Percentiles rank a stretch among this genome's conserved stretches.
phyloP scores from a whole-genome alignment of 164 flowering plant species.

The Sedum album region DNA sequence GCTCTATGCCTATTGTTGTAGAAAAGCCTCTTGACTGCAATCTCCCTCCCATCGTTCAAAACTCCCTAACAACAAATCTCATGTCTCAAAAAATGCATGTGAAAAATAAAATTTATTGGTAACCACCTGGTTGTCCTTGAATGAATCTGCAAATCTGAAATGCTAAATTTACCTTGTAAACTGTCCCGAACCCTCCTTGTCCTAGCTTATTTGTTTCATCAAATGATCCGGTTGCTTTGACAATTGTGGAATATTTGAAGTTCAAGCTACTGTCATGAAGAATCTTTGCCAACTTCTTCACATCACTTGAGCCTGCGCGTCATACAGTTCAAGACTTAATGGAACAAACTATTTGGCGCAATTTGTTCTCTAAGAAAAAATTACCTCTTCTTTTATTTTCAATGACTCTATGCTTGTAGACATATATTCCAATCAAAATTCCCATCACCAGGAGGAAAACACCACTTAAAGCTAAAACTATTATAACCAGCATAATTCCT shows the following conservation, averaged over 20 bases:
- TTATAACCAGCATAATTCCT: background rate
- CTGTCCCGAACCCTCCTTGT: slow-evolving; percentile 81
- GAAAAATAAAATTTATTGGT: too few relatives aligned
- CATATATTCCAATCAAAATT: background rate
- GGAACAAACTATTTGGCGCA: background rate
- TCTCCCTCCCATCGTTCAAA: too few relatives aligned
- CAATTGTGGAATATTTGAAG: slow-evolving; percentile 52
- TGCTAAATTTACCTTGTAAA: slow-evolving; percentile 46
- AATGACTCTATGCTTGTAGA: background rate
- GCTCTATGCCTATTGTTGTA: too few relatives aligned
- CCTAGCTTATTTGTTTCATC: slow-evolving; percentile 51
- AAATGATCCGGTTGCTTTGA: slow-evolving; percentile 63
- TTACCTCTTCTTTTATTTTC: background rate
- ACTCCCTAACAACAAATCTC: background rate
- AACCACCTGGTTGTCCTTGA: background rate
- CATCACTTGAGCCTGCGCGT: background rate
- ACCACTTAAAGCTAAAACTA: background rate
- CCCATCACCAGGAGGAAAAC: background rate
- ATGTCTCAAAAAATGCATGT: too few relatives aligned
- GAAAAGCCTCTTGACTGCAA: too few relatives aligned
- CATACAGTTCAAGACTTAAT: background rate
- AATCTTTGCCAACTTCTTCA: background rate
- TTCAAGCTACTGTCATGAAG: slow-evolving; percentile 1
- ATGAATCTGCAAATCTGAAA: background rate
- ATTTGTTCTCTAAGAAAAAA: background rate